Base-by-base conservation (phyloP, 257 asterid genomes). In the Lavandula angustifolia region DNA sequence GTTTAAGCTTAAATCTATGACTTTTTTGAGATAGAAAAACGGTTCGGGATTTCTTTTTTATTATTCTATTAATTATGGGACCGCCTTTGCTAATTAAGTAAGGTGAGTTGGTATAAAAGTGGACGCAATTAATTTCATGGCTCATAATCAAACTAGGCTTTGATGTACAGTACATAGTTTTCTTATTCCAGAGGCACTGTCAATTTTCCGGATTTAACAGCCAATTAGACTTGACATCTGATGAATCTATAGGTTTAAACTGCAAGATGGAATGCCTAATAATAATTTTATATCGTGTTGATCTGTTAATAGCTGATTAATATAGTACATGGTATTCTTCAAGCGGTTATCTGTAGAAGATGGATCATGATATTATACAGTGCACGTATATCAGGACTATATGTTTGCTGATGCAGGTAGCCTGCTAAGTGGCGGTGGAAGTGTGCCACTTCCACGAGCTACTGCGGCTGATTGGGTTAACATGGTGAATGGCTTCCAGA, bases 371-470 rank as follows among this genome's bases (percentile, higher is more conserved):
- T 40, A 9, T 18, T 47, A 22, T 38, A 17, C 52, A 8, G 31
- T 44, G n/a, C n/a, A 38, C 3, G 2, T 7, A 60, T 54, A 12
- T 65, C 8, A 8, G 52, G 43, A 47, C 5, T 7, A 18, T 32
- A 5, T 7, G 32, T 58, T 52, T 22, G 9, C 17, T 61, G 54
- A 46, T 81, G 78, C 66, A 90, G 95, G 97, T 66, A 87, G 97
- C 68, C 54, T 90, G 52, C 72, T 90, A 67, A 90, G 97, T 59
- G 94, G 97, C 17, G 97, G 97, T 44, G 97, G 97, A 63, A 90
- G 95, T 70, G 57, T 76, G n/a, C 97, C 95, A n/a, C 86, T 32
- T 69, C 88, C 79, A 17, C 76, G 64, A 72, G 97, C 95, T 74
- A 81, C 84, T 59, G 88, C 82, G 16, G 64, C 79, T 35, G 94